Evolutionary conservation across 2,329 filamentous ascomycete species (phyloP), one percentile per base, ranked within the genome.

Genomic region (Colletotrichum somersetense): DNA sequence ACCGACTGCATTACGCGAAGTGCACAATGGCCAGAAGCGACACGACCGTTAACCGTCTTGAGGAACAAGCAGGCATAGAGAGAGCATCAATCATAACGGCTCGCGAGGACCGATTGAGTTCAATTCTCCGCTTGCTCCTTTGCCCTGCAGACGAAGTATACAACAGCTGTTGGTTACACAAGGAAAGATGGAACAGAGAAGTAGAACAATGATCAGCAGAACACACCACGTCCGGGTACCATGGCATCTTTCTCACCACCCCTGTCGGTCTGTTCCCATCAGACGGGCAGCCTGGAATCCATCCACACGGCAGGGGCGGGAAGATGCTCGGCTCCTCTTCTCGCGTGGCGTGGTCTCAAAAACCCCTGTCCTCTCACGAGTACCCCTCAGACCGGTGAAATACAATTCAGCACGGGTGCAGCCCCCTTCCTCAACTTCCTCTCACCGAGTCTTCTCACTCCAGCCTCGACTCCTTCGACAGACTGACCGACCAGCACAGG

Each of bases 361-460:
- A 69, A 75, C 75, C 79, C 78, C 76, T 79, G 78, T 77, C 75
- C 74, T 73, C 72, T 75, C 76, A 76, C 76, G 73, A 75, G 78
- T 81, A 82, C 81, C 81, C 81, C 81, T 82, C 81, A 81, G 79
- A 82, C 80, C 80, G 80, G 79, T 79, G 74, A 80, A 78, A 82
- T 81, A 82, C 80, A 81, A 79, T 80, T 80, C 80, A 83, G 80
- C 79, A 82, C 80, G 78, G 77, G 77, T 72, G 68, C 72, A 75
- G 71, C 73, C 77, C 77, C 77, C 79, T 78, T 77, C 77, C 73
- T 81, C 75, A 76, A 76, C 76, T 75, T 80, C 52, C 67, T 76
- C 78, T 83, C 81, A 83, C 81, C 81, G 81, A 81, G 80, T 80
- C 78, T 79, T 80, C 78, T 81, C 80, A 77, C 76, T 79, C 76